phyloP scores from a whole-genome alignment of 1,284 basidiomycete genomes.

The Erythrobasidium hasegawianum region DNA sequence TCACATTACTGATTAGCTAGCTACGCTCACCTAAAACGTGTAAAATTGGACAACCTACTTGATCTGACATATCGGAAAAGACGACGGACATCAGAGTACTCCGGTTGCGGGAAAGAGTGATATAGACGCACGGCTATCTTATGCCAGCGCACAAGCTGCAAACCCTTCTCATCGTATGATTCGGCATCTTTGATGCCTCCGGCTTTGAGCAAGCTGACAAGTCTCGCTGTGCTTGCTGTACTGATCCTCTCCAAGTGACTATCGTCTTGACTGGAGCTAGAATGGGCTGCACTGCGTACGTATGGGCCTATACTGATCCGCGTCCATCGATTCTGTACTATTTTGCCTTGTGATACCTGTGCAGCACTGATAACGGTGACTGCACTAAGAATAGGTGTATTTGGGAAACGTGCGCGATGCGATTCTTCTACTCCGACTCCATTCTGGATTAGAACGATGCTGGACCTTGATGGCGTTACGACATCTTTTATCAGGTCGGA shows the following conservation, averaged over 20 bases:
- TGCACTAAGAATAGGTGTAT: conserved; percentile 49
- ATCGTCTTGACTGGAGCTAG: conserved; percentile 12
- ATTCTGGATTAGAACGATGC: conserved; percentile 53
- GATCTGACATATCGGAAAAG: conserved; percentile 9
- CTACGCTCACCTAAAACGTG: not conserved
- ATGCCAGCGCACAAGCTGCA: conserved; percentile 54
- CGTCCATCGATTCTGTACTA: conserved; percentile 53
- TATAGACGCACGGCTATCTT: conserved; percentile 46
- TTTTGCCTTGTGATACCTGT: conserved; percentile 48
- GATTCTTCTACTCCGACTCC: conserved; percentile 53
- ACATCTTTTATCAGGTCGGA: conserved; percentile 47
- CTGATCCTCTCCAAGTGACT: conserved; percentile 29
- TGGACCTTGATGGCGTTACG: conserved; percentile 40
- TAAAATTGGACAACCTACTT: conserved; percentile 4
- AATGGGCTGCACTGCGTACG: conserved; percentile 39
- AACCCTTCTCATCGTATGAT: conserved; percentile 47
- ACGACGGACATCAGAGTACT: not conserved
- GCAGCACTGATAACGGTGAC: conserved; percentile 53
- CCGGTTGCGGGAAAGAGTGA: not conserved
- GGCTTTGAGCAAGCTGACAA: conserved; percentile 46
- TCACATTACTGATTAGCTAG: not conserved
- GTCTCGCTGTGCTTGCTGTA: conserved; percentile 28
- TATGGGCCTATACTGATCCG: conserved; percentile 52
- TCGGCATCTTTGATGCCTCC: conserved; percentile 52
- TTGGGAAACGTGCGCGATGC: conserved; percentile 48